These are phyloP conservation scores for Lyophyllum decastes DNA, from an alignment of 768 basidiomycete species.

Conservation along the genomic window DNA sequence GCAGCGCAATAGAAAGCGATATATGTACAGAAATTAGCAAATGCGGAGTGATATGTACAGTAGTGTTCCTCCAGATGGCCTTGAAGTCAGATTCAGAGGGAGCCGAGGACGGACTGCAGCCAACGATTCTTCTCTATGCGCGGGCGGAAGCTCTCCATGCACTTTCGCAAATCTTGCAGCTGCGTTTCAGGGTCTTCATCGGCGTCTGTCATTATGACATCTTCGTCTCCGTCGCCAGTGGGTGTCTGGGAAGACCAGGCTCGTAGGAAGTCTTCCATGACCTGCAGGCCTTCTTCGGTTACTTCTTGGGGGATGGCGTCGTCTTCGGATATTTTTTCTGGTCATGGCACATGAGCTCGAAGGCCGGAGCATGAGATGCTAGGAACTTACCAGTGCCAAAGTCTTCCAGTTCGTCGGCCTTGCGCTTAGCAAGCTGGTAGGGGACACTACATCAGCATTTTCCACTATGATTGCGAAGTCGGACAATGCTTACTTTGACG, in stretches of 20 bases:
- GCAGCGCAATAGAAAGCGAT: background rate
- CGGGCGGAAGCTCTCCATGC: slow-evolving; percentile 65
- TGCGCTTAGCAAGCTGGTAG: slow-evolving; percentile 80
- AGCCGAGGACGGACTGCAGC: slow-evolving; percentile 61
- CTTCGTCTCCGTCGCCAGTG: slow-evolving; percentile 46
- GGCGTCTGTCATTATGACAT: slow-evolving; percentile 43
- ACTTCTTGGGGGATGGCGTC: slow-evolving; percentile 57
- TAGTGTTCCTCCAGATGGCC: background rate
- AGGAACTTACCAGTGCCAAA: slow-evolving; percentile 47
- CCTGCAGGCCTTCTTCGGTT: slow-evolving; percentile 75
- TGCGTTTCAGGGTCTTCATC: slow-evolving; percentile 39
- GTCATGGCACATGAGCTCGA: background rate
- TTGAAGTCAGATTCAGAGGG: slow-evolving; percentile 25
- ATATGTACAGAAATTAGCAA: slow-evolving; percentile 10
- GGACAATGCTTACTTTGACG: slow-evolving; percentile 61
- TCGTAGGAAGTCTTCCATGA: slow-evolving; percentile 78
- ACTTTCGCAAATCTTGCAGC: slow-evolving; percentile 55
- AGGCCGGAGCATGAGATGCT: too few relatives aligned
- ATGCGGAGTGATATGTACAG: slow-evolving; percentile 2
- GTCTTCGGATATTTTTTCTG: slow-evolving; percentile 19
- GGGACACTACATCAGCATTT: background rate
- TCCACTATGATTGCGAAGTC: too few relatives aligned
- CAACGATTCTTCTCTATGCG: slow-evolving; percentile 79
- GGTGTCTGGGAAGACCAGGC: slow-evolving; percentile 51
- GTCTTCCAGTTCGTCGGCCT: slow-evolving; percentile 90